Percentiles rank a stretch among this genome's conserved stretches.
Evolutionary conservation across 371 early-diverging fungal genomes (phyloP).

Genomic region (Actinomortierella ambigua): DNA sequence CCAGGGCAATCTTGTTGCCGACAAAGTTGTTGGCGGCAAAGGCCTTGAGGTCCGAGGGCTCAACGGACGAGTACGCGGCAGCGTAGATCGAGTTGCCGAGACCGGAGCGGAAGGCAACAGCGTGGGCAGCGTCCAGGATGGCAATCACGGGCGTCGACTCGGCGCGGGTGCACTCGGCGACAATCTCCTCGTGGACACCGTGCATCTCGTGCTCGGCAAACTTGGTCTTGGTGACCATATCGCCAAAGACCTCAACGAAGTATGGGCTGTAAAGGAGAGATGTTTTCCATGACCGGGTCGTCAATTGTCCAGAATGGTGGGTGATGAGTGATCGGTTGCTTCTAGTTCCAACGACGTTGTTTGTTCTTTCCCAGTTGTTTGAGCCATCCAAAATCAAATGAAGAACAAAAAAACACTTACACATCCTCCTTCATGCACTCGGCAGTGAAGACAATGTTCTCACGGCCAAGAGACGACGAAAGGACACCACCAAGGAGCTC

Average conservation of each 20-base stretch:
- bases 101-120: slow-evolving; percentile 91
- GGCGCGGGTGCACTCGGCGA: slow-evolving; percentile 72
- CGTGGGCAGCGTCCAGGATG: slow-evolving; percentile 85
- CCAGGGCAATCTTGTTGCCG: slow-evolving; percentile 77
- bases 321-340: no score
- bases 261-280: slow-evolving; percentile 67
- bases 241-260: slow-evolving; percentile 84
- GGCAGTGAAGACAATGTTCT: slow-evolving; percentile 83
- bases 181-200: slow-evolving; percentile 71
- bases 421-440: slow-evolving; percentile 92
- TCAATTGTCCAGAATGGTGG: no score
- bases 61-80: slow-evolving; percentile 59
- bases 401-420: slow-evolving; percentile 58
- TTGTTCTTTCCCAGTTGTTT: no score
- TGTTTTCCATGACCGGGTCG: no score
- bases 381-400: no score
- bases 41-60: slow-evolving; percentile 66
- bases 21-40: slow-evolving; percentile 78
- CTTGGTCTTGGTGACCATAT: slow-evolving; percentile 78
- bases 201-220: slow-evolving; percentile 88
- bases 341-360: no score
- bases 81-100: slow-evolving; percentile 95
- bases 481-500: slow-evolving; percentile 92
- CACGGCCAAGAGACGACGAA: slow-evolving; percentile 80
- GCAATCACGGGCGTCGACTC: slow-evolving; percentile 68